These are phyloP conservation scores for Pythium brassicae DNA, from an alignment of 352 stramenopile genomes.

Conservation along the genomic window DNA sequence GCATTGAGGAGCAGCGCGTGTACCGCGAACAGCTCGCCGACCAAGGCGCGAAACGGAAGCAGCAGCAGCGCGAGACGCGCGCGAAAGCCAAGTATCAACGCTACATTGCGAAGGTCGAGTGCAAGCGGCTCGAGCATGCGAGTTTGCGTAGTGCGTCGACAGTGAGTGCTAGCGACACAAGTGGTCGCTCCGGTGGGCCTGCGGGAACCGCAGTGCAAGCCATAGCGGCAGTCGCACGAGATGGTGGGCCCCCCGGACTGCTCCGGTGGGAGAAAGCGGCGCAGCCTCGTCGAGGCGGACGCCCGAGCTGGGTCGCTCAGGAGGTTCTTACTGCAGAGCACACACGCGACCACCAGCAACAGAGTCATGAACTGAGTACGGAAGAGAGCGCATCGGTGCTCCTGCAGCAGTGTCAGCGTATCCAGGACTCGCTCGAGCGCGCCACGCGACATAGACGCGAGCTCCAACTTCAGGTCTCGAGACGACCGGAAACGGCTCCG, in stretches of 20 bases:
- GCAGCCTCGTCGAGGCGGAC: neutral
- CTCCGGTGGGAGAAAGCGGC: slow-evolving; percentile 18
- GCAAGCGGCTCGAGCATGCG: slow-evolving; percentile 18
- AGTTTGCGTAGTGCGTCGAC: neutral
- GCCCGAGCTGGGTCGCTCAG: slow-evolving; percentile 17
- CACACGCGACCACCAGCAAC: slow-evolving; percentile 10
- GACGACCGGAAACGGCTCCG: slow-evolving; percentile 4
- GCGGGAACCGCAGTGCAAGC: neutral
- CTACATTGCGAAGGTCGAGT: slow-evolving; percentile 22
- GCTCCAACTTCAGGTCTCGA: neutral
- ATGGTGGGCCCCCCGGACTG: neutral
- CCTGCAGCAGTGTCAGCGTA: slow-evolving; percentile 17
- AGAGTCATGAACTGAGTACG: neutral
- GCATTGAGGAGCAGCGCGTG: slow-evolving; percentile 46
- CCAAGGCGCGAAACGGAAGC: slow-evolving; percentile 41
- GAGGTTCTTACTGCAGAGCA: slow-evolving; percentile 15
- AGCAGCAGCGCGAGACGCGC: slow-evolving; percentile 26
- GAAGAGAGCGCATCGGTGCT: slow-evolving; percentile 7
- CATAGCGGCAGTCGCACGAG: too few species aligned
- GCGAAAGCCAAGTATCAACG: slow-evolving; percentile 27
- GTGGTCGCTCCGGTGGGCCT: neutral
- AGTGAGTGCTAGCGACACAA: too few species aligned
- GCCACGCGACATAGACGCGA: neutral
- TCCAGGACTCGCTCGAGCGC: slow-evolving; percentile 15
- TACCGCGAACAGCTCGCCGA: slow-evolving; percentile 38